phyloP scores from a whole-genome alignment of 108 stramenopile species.

The Fistulifera pelliculosa region DNA sequence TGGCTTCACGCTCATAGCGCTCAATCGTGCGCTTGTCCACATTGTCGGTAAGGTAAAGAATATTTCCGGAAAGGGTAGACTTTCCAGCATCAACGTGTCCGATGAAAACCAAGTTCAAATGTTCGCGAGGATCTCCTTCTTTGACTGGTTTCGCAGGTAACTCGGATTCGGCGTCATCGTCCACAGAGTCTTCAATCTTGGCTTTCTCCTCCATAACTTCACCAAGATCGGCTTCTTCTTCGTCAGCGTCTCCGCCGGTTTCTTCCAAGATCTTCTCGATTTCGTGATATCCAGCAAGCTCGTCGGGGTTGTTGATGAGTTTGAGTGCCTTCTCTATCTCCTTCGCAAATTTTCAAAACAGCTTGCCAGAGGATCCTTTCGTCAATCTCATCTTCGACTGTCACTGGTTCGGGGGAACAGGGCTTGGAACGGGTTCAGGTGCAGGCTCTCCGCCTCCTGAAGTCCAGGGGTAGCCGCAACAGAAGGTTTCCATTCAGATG shows the following conservation, averaged over 20 bases:
- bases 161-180: conserved; percentile 32
- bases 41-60: conserved; percentile 94
- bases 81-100: conserved; percentile 99
- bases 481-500: conserved; percentile 71
- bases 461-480: conserved; percentile 70
- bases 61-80: conserved; percentile 95
- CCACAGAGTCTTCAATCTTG: conserved; percentile 15
- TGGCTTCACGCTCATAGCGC: conserved; percentile 96
- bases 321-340: conserved; percentile 62
- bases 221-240: conserved; percentile 9
- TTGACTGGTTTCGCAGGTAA: conserved; percentile 21
- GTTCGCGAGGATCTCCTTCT: conserved; percentile 96
- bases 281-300: conserved; percentile 66
- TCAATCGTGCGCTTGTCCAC: conserved; percentile 99
- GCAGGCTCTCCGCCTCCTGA: conserved; percentile 44
- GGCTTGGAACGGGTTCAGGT: conserved; percentile 27
- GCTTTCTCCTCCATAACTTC: conserved; percentile 35
- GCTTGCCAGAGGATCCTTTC: conserved; percentile 83
- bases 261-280: conserved; percentile 38
- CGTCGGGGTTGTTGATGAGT: conserved; percentile 74
- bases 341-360: conserved; percentile 70
- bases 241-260: conserved; percentile 22
- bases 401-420: conserved; percentile 22
- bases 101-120: conserved; percentile 97
- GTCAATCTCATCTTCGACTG: conserved; percentile 39